These are phyloP conservation scores for Rauvolfia tetraphylla DNA, from an alignment of 257 asterid species.

Conservation along the genomic window DNA sequence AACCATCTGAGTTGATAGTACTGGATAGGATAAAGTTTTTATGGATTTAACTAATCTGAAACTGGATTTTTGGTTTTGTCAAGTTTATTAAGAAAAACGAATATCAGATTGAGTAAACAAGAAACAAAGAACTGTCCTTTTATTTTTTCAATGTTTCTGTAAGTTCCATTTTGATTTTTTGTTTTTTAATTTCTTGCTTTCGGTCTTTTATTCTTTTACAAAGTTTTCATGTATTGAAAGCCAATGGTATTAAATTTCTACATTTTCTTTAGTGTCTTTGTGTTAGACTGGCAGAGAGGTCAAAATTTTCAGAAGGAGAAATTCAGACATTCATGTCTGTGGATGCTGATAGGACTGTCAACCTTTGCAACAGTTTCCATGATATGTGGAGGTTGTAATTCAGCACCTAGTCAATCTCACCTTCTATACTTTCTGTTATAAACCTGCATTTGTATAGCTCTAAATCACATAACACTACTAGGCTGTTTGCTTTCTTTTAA, in stretches of 20 bases:
- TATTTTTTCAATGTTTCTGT: neutral
- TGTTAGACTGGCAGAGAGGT: slow-evolving; percentile 80
- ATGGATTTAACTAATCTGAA: neutral
- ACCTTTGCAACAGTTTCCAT: slow-evolving; percentile 88
- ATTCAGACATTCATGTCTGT: slow-evolving; percentile 98
- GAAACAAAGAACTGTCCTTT: neutral
- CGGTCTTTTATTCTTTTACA: neutral
- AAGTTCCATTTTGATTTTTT: neutral
- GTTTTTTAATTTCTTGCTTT: neutral
- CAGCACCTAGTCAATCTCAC: neutral
- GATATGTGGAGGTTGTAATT: slow-evolving; percentile 84
- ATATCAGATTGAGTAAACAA: neutral
- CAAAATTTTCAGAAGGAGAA: slow-evolving; percentile 95
- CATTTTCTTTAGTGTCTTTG: slow-evolving; percentile 59
- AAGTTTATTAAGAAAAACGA: neutral
- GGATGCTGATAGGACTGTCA: slow-evolving; percentile 86
- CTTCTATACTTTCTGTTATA: neutral
- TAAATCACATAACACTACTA: neutral
- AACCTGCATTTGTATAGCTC: neutral
- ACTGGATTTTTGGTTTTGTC: neutral
- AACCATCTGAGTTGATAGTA: neutral
- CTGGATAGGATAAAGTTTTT: neutral
- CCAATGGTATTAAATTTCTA: slow-evolving; percentile 1
- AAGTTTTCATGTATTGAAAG: neutral
- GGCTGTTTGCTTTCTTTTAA: neutral